Evolutionary conservation across 2,329 filamentous ascomycete species (phyloP), one percentile per base, ranked within the genome.

Genomic region (Colletotrichum lini): DNA sequence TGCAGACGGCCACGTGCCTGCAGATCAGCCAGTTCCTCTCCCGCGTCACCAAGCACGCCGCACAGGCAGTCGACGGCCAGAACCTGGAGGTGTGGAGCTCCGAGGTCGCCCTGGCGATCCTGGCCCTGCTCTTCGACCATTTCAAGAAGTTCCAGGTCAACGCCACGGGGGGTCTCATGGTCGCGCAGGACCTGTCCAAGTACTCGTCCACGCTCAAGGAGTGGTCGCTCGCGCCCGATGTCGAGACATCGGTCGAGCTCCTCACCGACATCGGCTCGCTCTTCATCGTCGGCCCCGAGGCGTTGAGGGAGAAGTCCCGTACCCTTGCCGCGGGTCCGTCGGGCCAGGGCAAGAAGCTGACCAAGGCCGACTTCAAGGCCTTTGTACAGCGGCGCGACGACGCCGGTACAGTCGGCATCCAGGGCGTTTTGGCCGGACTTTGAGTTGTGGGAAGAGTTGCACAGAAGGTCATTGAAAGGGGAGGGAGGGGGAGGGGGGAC

Each of bases 121-220:
- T 95, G 75, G 84, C 88, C 60, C 88, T 97, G 12, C 88, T 99
- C 5, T 91, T 99, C 73, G 94, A 96, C 73, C 96, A 99, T 82
- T 94, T 98, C 83, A 96, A 97, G 78, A 95, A 94, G 78, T 99
- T 97, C 84, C 91, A 92, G 72, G 94, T 99, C 75, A 98, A 95
- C 76, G 94, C 95, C 50, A 95, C 96, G 0, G 96, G 96, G 72
- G 96, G 95, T 2, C 89, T 99, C 57, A 96, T 98, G 89, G 94
- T 98, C 35, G 96, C 93, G 45, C 97, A 98, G 83, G 96, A 99
- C 79, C 95, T 98, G 80, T 94, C 94, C 45, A 95, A 94, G 79
- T 99, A 99, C 81, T 93, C 94, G 10, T 92, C 95, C 72, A 90
- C 97, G 13, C 87, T 99, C 74, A 91, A 94, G 73, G 91, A 91